Percentiles rank a stretch among this genome's conserved stretches.
These are phyloP conservation scores for Populus davidiana DNA, from an alignment of 345 rosid species.

Conservation along the genomic window DNA sequence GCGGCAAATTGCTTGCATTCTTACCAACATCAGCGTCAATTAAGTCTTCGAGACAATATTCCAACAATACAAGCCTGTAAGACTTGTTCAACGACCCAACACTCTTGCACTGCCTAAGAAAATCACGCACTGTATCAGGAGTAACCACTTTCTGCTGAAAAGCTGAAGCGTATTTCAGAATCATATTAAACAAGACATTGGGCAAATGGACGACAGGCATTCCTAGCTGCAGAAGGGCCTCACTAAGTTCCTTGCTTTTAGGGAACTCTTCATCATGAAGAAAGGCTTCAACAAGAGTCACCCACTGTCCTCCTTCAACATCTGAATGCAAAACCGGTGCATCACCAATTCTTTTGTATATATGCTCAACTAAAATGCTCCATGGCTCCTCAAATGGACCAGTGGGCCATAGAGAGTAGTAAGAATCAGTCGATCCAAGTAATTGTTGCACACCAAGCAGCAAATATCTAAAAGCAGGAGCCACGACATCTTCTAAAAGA, in stretches of 20 bases:
- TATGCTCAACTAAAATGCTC: slow-evolving; percentile 74
- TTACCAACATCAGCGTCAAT: slow-evolving; percentile 67
- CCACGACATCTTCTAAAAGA: slow-evolving; percentile 87
- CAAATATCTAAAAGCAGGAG: slow-evolving; percentile 58
- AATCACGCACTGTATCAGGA: slow-evolving; percentile 68
- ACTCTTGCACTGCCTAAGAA: slow-evolving; percentile 54
- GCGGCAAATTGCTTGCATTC: slow-evolving; percentile 51
- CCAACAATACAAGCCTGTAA: slow-evolving; percentile 68
- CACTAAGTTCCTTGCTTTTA: slow-evolving; percentile 70
- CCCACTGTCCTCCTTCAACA: slow-evolving; percentile 75
- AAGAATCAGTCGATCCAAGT: slow-evolving; percentile 55
- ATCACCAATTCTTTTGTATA: slow-evolving; percentile 58
- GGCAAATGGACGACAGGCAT: slow-evolving; percentile 85
- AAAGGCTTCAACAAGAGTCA: slow-evolving; percentile 78
- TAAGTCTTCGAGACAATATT: slow-evolving; percentile 92
- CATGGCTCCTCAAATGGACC: slow-evolving; percentile 96
- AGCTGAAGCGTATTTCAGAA: slow-evolving; percentile 59
- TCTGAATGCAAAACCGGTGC: slow-evolving; percentile 64
- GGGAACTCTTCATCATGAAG: slow-evolving; percentile 72
- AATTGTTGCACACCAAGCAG: slow-evolving; percentile 66
- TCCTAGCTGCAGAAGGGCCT: slow-evolving; percentile 66
- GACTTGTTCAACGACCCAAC: slow-evolving; percentile 51
- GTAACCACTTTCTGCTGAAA: slow-evolving; percentile 80
- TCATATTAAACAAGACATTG: slow-evolving; percentile 57
- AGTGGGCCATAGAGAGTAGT: slow-evolving; percentile 76